These are phyloP conservation scores for Pycnococcus provasolii DNA, from an alignment of 139 green algal genomes.

Conservation along the genomic window DNA sequence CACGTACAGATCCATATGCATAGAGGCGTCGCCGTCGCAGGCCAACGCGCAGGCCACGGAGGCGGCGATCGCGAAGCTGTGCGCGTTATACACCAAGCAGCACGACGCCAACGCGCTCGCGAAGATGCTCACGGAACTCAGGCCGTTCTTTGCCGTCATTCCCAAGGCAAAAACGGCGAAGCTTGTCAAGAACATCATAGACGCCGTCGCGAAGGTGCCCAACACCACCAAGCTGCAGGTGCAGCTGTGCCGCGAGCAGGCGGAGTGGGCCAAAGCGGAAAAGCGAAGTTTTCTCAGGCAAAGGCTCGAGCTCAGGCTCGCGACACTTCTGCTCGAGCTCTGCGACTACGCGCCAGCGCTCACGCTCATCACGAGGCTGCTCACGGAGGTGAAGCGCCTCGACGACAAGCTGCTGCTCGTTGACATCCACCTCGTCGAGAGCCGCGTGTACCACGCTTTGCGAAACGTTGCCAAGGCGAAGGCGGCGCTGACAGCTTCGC, in stretches of 20 bases:
- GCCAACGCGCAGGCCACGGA: conserved; percentile 47
- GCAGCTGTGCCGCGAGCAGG: conserved; percentile 85
- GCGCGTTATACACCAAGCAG: conserved; percentile 55
- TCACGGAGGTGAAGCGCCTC: conserved; percentile 90
- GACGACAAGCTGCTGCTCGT: conserved; percentile 98
- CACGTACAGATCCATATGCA: too few species aligned
- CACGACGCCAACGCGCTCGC: conserved; percentile 53
- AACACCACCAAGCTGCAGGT: conserved; percentile 74
- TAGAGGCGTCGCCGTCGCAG: too few species aligned
- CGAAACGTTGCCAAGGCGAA: conserved; percentile 85
- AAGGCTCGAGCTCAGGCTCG: conserved; percentile 81
- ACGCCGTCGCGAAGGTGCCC: conserved; percentile 78
- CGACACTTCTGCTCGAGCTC: conserved; percentile 69
- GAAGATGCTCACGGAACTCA: conserved; percentile 69
- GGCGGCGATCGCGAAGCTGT: conserved; percentile 48
- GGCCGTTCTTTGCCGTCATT: conserved; percentile 70
- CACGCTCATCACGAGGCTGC: conserved; percentile 60
- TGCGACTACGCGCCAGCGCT: conserved; percentile 66
- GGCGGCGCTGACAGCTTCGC: conserved; percentile 79
- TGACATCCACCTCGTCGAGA: conserved; percentile 95
- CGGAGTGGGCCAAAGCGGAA: conserved; percentile 79
- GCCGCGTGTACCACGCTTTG: conserved; percentile 72
- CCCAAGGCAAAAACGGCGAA: conserved; percentile 98
- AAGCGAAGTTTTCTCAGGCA: conserved; percentile 95
- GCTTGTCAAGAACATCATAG: conserved; percentile 87